phyloP scores from a whole-genome alignment of 306 rosid species.

The Alnus rubra region DNA sequence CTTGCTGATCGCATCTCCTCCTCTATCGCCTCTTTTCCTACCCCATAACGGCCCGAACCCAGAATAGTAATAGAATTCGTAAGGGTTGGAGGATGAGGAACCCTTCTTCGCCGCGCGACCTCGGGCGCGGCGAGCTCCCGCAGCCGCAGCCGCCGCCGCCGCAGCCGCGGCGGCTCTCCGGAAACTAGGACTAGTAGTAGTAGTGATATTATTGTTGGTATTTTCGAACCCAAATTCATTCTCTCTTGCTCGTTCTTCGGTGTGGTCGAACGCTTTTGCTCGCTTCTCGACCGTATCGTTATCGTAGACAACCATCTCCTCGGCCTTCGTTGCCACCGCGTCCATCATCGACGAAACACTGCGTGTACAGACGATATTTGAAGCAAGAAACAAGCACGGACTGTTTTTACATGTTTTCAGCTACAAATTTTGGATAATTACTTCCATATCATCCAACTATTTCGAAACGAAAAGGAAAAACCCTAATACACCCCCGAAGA shows the following conservation, averaged over 20 bases:
- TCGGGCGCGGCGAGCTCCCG: constrained; percentile 16
- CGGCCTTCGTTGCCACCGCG: constrained; percentile 19
- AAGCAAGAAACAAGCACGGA: neutral
- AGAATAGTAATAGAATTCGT: constrained; percentile 78
- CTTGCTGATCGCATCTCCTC: constrained; percentile 16
- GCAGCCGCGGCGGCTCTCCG: constrained; percentile 8
- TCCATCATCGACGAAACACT: constrained; percentile 63
- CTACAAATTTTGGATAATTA: constrained; percentile 23
- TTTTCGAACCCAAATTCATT: constrained; percentile 1
- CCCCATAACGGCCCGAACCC: constrained; percentile 85
- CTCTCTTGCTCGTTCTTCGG: constrained; percentile 9
- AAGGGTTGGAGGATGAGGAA: constrained; percentile 36
- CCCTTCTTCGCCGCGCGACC: constrained; percentile 27
- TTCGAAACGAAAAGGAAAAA: constrained; percentile 25
- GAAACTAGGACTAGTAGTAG: neutral
- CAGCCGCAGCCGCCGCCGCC: neutral
- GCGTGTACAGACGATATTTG: constrained; percentile 17
- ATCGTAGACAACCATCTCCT: constrained; percentile 7
- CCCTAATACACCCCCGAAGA: constrained; percentile 46
- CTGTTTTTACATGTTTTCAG: neutral
- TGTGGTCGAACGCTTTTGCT: constrained; percentile 9
- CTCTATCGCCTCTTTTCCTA: constrained; percentile 49
- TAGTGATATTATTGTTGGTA: neutral
- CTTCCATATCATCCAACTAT: neutral
- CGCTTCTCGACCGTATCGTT: constrained; percentile 7